Base-by-base conservation (phyloP, 345 rosid species). In the Syzygium oleosum region DNA sequence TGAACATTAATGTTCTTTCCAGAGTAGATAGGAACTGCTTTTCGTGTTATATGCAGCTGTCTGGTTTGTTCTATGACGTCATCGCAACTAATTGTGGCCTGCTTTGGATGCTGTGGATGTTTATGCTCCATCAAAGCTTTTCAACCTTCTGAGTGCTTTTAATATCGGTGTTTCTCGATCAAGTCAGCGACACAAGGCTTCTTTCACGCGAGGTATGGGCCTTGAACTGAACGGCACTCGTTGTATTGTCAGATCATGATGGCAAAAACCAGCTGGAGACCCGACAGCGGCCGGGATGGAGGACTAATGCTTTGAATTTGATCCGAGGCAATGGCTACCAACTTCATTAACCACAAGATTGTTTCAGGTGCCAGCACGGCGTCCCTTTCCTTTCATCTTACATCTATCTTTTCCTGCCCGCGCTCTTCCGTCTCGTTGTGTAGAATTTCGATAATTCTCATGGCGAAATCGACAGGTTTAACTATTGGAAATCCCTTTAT, bases 231-330 rank as follows among this genome's bases (percentile, higher is more conserved):
- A 34, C 12, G 80, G 49, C 25, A 22, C 84, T 84, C 4, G 77
- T 84, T 91, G 53, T 58, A 17, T 51, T 77, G 46, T 73, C 94
- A 98, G 99, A 97, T 98, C 88, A 95, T 95, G 88, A 98, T 98
- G 99, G 94, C 98, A 38, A 97, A 97, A 96, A 91, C 99, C 95
- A 89, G 99, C 99, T 1, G 99, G 95, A 89, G 99, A 98, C 65
- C 99, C 99, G 19, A 52, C 94, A 90, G 54, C 98, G 27, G 94
- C 93, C 46, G 97, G 93, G 7, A 91, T 92, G 91, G 96, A 93
- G 86, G 96, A 95, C 87, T 94, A 92, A 88, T 61, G 73, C 73
- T 61, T 61, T 61, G 73, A n/a, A 13, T 61, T 61, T n/a, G 17
- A 61, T 61, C 34, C 12, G 73, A 61, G 73, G 73, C 34, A 61